Evolutionary conservation across 2,329 filamentous ascomycete species (phyloP).

Genomic region (Annulohypoxylon truncatum): DNA sequence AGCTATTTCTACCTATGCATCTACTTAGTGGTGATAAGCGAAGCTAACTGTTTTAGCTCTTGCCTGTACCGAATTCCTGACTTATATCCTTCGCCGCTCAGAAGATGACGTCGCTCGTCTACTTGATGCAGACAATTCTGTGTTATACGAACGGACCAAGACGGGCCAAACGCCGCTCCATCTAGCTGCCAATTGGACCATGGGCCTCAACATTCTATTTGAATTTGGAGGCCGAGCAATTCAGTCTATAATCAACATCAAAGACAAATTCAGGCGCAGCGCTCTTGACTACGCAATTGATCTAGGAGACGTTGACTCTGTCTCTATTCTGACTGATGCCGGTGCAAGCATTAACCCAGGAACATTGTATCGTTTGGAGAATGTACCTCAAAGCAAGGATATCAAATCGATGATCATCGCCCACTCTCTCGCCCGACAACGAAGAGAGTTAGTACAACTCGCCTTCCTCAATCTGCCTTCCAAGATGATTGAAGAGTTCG

Average conservation of each 20-base stretch:
- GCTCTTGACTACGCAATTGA: background rate
- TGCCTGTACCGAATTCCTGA: background rate
- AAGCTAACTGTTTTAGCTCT: background rate
- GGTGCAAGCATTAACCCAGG: background rate
- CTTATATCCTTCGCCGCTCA: background rate
- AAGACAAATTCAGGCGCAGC: background rate
- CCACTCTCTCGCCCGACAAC: background rate
- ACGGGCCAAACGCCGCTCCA: slow-evolving; percentile 3
- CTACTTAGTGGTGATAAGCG: background rate
- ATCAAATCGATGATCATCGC: background rate
- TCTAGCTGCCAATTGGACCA: slow-evolving; percentile 21
- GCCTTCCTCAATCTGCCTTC: background rate
- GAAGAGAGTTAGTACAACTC: background rate
- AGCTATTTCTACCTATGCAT: background rate
- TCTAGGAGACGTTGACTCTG: background rate
- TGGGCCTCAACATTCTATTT: slow-evolving; percentile 19
- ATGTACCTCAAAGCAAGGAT: background rate
- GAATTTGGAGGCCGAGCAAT: slow-evolving; percentile 2
- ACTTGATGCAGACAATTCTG: background rate
- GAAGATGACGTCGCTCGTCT: background rate
- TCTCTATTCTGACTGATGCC: background rate
- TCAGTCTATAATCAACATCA: slow-evolving; percentile 2
- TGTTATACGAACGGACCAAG: background rate
- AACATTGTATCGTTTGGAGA: background rate
- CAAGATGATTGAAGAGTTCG: background rate